Percentiles rank a stretch among this genome's conserved stretches.
Evolutionary conservation across 306 rosid genomes (phyloP).

Genomic region (Macrotyloma uniflorum): DNA sequence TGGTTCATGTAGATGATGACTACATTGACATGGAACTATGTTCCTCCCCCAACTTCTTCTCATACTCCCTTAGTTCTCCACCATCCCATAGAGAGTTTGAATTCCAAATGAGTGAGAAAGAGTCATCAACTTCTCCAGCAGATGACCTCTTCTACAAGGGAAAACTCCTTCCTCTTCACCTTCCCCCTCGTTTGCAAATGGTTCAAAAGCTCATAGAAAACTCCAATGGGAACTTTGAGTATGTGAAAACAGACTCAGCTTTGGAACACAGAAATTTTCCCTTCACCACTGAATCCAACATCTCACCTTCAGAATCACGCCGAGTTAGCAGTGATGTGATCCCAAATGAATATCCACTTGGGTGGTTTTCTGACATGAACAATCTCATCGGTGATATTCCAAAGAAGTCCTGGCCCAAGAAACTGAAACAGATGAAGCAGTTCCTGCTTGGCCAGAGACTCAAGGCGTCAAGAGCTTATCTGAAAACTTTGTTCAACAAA

Average conservation of each 20-base stretch:
- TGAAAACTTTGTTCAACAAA: slow-evolving; percentile 71
- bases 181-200: slow-evolving; percentile 92
- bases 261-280: slow-evolving; percentile 49
- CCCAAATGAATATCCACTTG: slow-evolving; percentile 60
- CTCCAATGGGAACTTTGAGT: slow-evolving; percentile 39
- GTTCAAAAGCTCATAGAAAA: slow-evolving; percentile 65
- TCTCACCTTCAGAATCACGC: slow-evolving; percentile 69
- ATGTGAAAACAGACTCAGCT: slow-evolving; percentile 38
- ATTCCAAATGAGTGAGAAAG: slow-evolving; percentile 75
- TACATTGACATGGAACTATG: slow-evolving; percentile 87
- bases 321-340: slow-evolving; percentile 68
- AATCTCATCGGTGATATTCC: slow-evolving; percentile 44
- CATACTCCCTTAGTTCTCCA: slow-evolving; percentile 62
- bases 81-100: slow-evolving; percentile 78
- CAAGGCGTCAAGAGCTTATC: slow-evolving; percentile 70
- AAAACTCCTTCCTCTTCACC: slow-evolving; percentile 93
- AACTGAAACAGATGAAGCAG: slow-evolving; percentile 71
- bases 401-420: slow-evolving; percentile 68
- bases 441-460: slow-evolving; percentile 59
- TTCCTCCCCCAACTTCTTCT: slow-evolving; percentile 57
- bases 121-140: slow-evolving; percentile 69
- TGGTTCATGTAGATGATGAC: slow-evolving; percentile 67
- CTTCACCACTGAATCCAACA: slow-evolving; percentile 53
- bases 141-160: slow-evolving; percentile 98
- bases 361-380: slow-evolving; percentile 53